Conservation (phyloP, 2,329 filamentous ascomycete genomes). For the Rosellinia necatrix region DNA sequence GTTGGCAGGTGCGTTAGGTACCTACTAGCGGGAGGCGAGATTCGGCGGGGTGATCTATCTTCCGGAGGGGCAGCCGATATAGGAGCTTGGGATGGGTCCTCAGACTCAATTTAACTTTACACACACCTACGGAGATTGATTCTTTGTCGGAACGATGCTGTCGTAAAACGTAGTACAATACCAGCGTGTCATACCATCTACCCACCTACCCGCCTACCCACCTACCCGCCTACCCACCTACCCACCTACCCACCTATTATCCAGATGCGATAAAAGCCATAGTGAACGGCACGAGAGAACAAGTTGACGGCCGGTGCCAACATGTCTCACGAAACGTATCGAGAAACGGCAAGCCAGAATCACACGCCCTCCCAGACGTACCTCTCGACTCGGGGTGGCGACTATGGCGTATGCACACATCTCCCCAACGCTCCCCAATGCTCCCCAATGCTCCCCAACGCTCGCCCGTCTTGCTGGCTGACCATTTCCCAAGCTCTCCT, state of each 20-base stretch:
- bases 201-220: no score
- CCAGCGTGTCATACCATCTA: no score
- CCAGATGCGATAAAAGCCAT: no score
- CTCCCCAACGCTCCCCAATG: background rate
- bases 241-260: no score
- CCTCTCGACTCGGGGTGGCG: constrained; percentile 26
- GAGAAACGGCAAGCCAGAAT: constrained; percentile 19
- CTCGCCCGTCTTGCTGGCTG: background rate
- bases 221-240: no score
- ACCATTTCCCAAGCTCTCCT: constrained; percentile 67
- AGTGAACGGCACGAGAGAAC: no score
- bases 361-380: constrained; percentile 27
- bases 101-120: no score
- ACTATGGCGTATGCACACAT: constrained; percentile 26
- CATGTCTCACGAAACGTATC: constrained; percentile 27
- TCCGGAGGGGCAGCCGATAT: constrained; percentile 26
- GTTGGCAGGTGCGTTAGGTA: background rate
- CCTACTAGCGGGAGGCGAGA: background rate
- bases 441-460: no score
- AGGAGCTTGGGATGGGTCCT: constrained; percentile 9
- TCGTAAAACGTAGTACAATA: no score
- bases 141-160: no score
- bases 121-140: no score
- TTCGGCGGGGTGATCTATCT: constrained; percentile 17
- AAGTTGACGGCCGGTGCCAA: background rate